A percentile compares a stretch with the other conserved stretches of the same genome.
phyloP scores from a whole-genome alignment of 768 basidiomycete species.

The Bullera alba region DNA sequence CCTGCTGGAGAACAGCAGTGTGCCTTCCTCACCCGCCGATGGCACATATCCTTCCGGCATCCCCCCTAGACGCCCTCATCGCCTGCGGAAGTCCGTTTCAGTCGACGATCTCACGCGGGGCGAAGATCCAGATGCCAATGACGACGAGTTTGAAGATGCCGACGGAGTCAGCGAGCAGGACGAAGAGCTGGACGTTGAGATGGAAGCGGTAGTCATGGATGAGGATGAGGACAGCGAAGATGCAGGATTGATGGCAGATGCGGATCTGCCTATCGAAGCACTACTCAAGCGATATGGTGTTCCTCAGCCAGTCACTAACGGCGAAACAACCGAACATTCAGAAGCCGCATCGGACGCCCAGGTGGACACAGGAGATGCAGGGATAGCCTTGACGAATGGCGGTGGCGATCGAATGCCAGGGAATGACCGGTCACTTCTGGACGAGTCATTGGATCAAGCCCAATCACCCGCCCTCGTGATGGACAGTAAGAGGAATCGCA shows the following conservation, averaged over 20 bases:
- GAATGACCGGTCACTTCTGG: conserved; percentile 23
- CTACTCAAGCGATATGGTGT: conserved; percentile 47
- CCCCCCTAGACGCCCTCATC: neutral
- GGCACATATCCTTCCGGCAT: neutral
- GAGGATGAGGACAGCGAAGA: conserved; percentile 48
- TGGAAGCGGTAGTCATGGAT: conserved; percentile 49
- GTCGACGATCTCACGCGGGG: conserved; percentile 5
- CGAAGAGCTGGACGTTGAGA: conserved; percentile 47
- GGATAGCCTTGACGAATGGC: conserved; percentile 1
- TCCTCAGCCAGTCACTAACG: conserved; percentile 8
- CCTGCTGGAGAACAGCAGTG: too few relatives aligned
- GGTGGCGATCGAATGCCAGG: too few relatives aligned
- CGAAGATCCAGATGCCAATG: conserved; percentile 36
- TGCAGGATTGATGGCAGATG: conserved; percentile 47
- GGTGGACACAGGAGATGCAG: neutral
- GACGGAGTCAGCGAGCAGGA: conserved; percentile 45
- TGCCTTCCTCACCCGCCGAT: neutral
- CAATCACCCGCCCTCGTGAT: conserved; percentile 9
- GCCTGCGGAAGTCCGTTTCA: conserved; percentile 10
- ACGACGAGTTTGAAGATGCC: conserved; percentile 35
- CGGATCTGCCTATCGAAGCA: conserved; percentile 49
- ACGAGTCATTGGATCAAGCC: conserved; percentile 8
- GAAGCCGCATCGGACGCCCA: neutral
- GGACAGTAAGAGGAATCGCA: conserved; percentile 33
- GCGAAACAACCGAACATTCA: neutral